Evolutionary conservation across 208 protist species (phyloP), one percentile per base, ranked within the genome.

Genomic region (Polymyxa betae): DNA sequence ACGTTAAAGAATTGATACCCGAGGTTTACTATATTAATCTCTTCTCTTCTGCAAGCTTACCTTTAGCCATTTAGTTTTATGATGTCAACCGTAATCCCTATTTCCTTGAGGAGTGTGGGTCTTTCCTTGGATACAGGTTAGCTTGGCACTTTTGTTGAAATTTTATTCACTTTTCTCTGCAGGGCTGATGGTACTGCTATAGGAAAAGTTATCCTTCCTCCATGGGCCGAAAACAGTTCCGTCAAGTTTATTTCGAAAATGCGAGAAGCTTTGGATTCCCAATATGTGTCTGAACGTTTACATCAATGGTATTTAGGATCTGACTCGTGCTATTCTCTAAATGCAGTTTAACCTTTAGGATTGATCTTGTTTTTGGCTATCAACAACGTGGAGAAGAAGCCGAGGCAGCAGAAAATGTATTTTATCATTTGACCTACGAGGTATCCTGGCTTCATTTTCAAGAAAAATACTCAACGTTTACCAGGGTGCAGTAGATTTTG

Each of bases 281-380:
- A 89, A 38, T 66, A 72, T 44, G 88, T 91, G 0, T 77, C 20
- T 5, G 38, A 43, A 44, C 77, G 91, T 49, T 41, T 92, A 35
- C 1, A 92, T 72, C 38, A 92, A 29, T 92, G 90, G 90, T 60
- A n/a, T 89, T 12, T 5, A 89, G 45, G n/a, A 16, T 20, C 32
- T 43, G 40, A 82, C 24, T 60, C 24, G 5, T 24, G 49, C 5
- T 5, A 60, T 60, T 60, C 49, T 60, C 49, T 60, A 24, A 29
- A 29, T 24, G 24, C 49, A 24, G 24, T 29, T 60, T 45, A 38
- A 43, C n/a, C n/a, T 12, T 35, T n/a, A 82, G 72, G 72, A 82
- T 82, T n/a, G 72, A 82, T 43, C n/a, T 82, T 5, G n/a, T 82
- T 38, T 82, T 82, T n/a, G 72, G 72, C 16, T 82, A 38, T 43